phyloP scores from a whole-genome alignment of 1,139 yeast genomes.

The Suhomyces choctaworum region DNA sequence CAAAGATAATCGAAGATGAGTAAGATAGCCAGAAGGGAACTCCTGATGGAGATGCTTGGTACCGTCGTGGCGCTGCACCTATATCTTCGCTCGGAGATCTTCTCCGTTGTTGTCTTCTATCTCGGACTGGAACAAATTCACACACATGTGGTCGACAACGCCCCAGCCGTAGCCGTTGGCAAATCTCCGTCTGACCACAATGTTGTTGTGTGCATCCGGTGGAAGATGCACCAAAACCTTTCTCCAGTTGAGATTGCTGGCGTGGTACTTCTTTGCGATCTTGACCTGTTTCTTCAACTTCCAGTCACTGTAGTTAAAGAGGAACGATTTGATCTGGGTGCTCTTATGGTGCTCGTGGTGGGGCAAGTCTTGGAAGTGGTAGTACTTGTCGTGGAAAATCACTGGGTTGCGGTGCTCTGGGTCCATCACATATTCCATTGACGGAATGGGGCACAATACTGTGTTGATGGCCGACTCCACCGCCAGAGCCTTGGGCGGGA shows the following conservation, averaged over 20 bases:
- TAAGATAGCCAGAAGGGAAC: no score
- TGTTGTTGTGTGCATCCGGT: conserved; percentile 32
- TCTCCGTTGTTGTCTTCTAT: conserved; percentile 10
- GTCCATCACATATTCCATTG: conserved; percentile 31
- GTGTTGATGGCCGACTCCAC: conserved; percentile 46
- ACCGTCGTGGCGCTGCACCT: neutral
- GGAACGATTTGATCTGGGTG: conserved; percentile 11
- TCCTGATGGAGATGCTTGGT: no score
- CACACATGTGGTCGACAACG: conserved; percentile 27
- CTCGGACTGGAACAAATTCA: conserved; percentile 16
- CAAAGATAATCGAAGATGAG: no score
- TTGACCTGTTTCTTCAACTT: conserved; percentile 26
- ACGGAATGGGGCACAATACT: conserved; percentile 46
- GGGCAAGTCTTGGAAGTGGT: conserved; percentile 67
- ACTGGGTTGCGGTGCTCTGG: conserved; percentile 51
- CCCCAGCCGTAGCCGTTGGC: conserved; percentile 35
- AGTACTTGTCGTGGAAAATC: conserved; percentile 79
- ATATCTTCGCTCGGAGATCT: conserved; percentile 3
- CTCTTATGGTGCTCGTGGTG: conserved; percentile 8
- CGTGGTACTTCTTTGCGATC: conserved; percentile 29
- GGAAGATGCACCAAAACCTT: conserved; percentile 28
- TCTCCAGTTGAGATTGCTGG: conserved; percentile 25
- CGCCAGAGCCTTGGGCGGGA: conserved; percentile 49
- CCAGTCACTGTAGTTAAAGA: conserved; percentile 26
- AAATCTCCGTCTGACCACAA: conserved; percentile 29